Evolutionary conservation across 2,329 filamentous ascomycete genomes (phyloP).

Genomic region (Annulohypoxylon truncatum): DNA sequence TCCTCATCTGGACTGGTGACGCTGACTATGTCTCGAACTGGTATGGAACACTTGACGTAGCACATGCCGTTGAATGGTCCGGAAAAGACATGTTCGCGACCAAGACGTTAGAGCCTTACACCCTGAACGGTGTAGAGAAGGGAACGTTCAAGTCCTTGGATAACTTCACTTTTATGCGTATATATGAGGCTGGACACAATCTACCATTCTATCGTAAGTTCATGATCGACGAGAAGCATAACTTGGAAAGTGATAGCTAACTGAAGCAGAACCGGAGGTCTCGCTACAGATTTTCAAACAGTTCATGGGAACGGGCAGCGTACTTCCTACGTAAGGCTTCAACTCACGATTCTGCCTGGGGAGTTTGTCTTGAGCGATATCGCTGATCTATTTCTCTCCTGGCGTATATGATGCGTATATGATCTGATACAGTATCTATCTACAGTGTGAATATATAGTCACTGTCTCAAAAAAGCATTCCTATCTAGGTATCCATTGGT

Average conservation of each 20-base stretch:
- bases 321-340: slow-evolving; percentile 21
- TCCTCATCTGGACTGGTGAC: slow-evolving; percentile 67
- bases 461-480: neutral
- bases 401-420: neutral
- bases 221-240: neutral
- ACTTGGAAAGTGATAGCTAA: neutral
- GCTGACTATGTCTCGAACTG: slow-evolving; percentile 71
- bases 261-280: slow-evolving; percentile 30
- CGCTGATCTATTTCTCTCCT: too few species aligned
- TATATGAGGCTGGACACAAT: slow-evolving; percentile 60
- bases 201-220: slow-evolving; percentile 58
- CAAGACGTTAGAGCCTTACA: slow-evolving; percentile 56
- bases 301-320: slow-evolving; percentile 17
- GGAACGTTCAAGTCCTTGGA: slow-evolving; percentile 63
- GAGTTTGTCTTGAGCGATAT: too few species aligned
- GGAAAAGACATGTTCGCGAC: slow-evolving; percentile 55
- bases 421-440: neutral
- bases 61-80: slow-evolving; percentile 59
- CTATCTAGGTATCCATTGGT: neutral
- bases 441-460: neutral
- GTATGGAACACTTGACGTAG: slow-evolving; percentile 61
- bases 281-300: slow-evolving; percentile 35
- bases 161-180: slow-evolving; percentile 62
- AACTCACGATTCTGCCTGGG: neutral
- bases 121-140: slow-evolving; percentile 58